phyloP scores from a whole-genome alignment of 2,329 filamentous ascomycete species.

The Alternaria hordeiaustralica region DNA sequence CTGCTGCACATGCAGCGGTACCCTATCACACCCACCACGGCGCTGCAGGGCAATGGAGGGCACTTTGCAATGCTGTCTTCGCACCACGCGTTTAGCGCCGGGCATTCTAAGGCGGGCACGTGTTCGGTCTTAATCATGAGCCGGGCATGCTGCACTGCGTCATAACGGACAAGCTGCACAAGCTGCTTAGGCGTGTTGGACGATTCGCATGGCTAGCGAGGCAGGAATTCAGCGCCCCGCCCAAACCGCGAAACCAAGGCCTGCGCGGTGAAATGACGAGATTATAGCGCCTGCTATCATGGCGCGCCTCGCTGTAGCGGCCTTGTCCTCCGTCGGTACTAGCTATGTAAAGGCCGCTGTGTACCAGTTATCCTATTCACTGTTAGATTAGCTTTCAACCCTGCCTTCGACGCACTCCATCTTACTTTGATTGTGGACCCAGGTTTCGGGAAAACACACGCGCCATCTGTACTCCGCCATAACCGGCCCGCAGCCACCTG shows the following conservation, averaged over 20 bases:
- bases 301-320: slow-evolving; percentile 4
- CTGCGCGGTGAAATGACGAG: slow-evolving; percentile 26
- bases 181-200: slow-evolving; percentile 10
- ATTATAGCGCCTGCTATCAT: slow-evolving; percentile 11
- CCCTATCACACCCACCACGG: slow-evolving; percentile 8
- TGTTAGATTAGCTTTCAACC: slow-evolving; percentile 10
- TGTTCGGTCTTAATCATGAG: slow-evolving; percentile 12
- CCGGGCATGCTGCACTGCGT: slow-evolving; percentile 21
- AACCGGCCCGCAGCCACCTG: slow-evolving; percentile 35
- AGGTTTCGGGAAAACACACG: slow-evolving; percentile 20
- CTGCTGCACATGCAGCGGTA: not conserved
- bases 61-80: slow-evolving; percentile 5
- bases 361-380: slow-evolving; percentile 10
- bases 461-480: slow-evolving; percentile 25
- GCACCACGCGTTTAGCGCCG: slow-evolving; percentile 21
- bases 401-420: slow-evolving; percentile 22
- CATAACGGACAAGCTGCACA: slow-evolving; percentile 16
- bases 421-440: slow-evolving; percentile 32
- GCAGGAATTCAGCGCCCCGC: slow-evolving; percentile 12
- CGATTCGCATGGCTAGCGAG: slow-evolving; percentile 14
- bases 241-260: slow-evolving; percentile 19
- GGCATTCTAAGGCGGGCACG: slow-evolving; percentile 14
- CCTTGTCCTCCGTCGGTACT: not conserved
- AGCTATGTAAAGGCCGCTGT: slow-evolving; percentile 7
- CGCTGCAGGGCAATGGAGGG: slow-evolving; percentile 16